A percentile compares a stretch with the other conserved stretches of the same genome.
Evolutionary conservation across 352 stramenopile species (phyloP).

Genomic region (Phytophthora sojae): DNA sequence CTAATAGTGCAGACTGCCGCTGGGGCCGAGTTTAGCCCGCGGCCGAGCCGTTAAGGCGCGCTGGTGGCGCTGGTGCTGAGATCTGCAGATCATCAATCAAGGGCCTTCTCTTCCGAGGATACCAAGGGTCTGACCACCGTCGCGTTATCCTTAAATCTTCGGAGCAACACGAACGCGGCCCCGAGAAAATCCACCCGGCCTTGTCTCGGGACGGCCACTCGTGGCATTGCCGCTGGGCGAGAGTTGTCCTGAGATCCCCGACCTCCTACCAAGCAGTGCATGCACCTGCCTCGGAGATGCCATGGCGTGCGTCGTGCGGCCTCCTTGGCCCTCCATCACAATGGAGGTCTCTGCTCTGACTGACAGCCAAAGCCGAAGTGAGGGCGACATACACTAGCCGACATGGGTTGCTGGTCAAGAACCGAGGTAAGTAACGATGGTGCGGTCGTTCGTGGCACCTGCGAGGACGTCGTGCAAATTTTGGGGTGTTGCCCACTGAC

Average conservation of each 20-base stretch:
- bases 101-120: conserved; percentile 1
- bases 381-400: conserved; percentile 16
- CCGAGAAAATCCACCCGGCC: conserved; percentile 21
- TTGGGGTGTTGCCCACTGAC: conserved; percentile 19
- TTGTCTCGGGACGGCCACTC: conserved; percentile 6
- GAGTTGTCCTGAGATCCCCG: conserved; percentile 2
- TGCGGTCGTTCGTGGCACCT: conserved; percentile 16
- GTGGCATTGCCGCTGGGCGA: conserved; percentile 8
- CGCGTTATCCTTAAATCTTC: conserved; percentile 1
- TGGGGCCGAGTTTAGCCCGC: conserved; percentile 4
- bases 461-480: conserved; percentile 23
- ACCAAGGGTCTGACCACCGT: conserved; percentile 14
- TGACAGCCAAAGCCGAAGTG: conserved; percentile 3
- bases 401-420: conserved; percentile 19
- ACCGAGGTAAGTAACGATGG: background rate
- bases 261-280: background rate
- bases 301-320: background rate
- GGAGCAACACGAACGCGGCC: conserved; percentile 8
- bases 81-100: conserved; percentile 29
- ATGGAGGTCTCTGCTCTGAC: background rate
- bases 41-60: conserved; percentile 2
- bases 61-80: conserved; percentile 5
- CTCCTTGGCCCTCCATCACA: background rate
- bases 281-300: background rate
- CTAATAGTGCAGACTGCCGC: background rate